Percentiles rank a stretch among this genome's conserved stretches.
These are phyloP conservation scores for Lactarius hengduanensis DNA, from an alignment of 768 basidiomycete genomes.

Conservation along the genomic window DNA sequence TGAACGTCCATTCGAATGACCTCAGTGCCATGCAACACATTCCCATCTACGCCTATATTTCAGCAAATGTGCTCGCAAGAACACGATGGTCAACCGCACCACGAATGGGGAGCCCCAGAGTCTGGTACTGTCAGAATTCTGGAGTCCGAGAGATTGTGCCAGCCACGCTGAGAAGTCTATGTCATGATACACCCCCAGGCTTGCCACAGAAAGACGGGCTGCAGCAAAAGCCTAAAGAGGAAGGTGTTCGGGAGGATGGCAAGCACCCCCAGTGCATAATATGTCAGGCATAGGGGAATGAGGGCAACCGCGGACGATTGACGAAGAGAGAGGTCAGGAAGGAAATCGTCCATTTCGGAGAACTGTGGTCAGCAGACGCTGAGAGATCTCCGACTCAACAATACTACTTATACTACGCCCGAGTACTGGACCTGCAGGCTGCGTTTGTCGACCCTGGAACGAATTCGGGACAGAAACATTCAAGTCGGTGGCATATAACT, in stretches of 20 bases:
- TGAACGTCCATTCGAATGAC: neutral
- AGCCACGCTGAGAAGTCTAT: slow-evolving; percentile 3
- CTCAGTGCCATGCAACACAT: neutral
- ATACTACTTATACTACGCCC: neutral
- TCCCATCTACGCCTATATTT: neutral
- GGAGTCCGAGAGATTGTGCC: no score
- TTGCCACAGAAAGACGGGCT: slow-evolving; percentile 1
- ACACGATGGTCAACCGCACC: neutral
- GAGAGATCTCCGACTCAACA: no score
- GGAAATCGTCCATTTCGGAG: neutral
- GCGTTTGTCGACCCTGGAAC: no score
- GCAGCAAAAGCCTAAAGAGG: neutral
- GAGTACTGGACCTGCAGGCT: no score
- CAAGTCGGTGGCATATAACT: no score
- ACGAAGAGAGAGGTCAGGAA: slow-evolving; percentile 4
- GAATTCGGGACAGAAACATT: no score
- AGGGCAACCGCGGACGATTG: neutral
- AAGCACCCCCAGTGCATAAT: slow-evolving; percentile 8
- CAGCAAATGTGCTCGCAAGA: neutral
- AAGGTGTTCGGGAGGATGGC: slow-evolving; percentile 9
- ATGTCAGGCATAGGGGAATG: slow-evolving; percentile 4
- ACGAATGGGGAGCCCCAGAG: neutral
- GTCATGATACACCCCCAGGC: neutral
- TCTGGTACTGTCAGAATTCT: no score
- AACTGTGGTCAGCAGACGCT: neutral